A percentile compares a stretch with the other conserved stretches of the same genome.
phyloP scores from a whole-genome alignment of 108 stramenopile genomes.

The Fistulifera solaris region DNA sequence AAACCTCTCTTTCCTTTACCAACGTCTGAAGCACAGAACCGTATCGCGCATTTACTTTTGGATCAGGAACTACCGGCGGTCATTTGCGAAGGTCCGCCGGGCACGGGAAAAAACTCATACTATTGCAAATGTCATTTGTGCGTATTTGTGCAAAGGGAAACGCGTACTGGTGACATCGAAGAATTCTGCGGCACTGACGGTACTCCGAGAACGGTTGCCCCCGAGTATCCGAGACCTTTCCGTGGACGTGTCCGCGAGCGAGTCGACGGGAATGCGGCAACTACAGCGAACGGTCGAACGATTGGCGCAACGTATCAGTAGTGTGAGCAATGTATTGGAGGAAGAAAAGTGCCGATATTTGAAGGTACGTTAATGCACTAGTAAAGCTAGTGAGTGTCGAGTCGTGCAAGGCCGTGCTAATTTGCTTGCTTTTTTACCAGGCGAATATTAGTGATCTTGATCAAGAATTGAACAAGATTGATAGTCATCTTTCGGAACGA shows the following conservation, averaged over 20 bases:
- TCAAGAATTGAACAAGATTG: slow-evolving; percentile 23
- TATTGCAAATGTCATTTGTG: slow-evolving; percentile 55
- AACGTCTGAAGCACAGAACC: slow-evolving; percentile 42
- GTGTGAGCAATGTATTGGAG: slow-evolving; percentile 22
- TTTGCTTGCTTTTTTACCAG: neutral
- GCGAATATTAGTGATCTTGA: slow-evolving; percentile 27
- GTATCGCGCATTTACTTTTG: slow-evolving; percentile 37
- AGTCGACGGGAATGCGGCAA: slow-evolving; percentile 39
- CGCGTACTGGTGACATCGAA: slow-evolving; percentile 53
- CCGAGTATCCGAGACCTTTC: slow-evolving; percentile 32
- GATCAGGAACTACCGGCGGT: slow-evolving; percentile 32
- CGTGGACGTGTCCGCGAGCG: slow-evolving; percentile 37
- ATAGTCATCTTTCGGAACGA: slow-evolving; percentile 10
- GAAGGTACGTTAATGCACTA: slow-evolving; percentile 13
- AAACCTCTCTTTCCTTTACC: slow-evolving; percentile 31
- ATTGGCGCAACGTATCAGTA: slow-evolving; percentile 36
- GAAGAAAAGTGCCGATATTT: slow-evolving; percentile 19
- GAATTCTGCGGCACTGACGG: slow-evolving; percentile 42
- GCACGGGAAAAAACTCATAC: slow-evolving; percentile 33
- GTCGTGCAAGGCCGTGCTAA: neutral
- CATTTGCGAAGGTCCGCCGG: slow-evolving; percentile 43
- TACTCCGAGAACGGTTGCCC: slow-evolving; percentile 40
- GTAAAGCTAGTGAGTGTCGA: neutral
- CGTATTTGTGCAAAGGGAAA: slow-evolving; percentile 47
- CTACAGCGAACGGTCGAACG: slow-evolving; percentile 53